Evolutionary conservation across 805 yeast genomes (phyloP).

Genomic region (Lipomyces kockii): DNA sequence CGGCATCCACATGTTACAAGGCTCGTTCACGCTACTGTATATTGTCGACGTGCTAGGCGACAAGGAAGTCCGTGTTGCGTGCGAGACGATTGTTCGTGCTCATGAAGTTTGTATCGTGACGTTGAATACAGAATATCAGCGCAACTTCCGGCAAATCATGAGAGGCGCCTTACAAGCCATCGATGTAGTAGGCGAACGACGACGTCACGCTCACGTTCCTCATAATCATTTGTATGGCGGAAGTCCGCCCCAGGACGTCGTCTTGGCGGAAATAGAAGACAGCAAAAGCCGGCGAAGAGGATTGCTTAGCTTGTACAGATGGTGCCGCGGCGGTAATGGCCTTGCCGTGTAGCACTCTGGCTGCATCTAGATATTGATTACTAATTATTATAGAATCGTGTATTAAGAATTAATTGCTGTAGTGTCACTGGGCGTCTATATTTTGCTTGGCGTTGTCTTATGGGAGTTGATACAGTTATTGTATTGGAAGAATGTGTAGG

Average conservation of each 20-base stretch:
- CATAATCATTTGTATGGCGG: slow-evolving; percentile 30
- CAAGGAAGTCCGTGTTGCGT: slow-evolving; percentile 41
- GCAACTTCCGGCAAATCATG: slow-evolving; percentile 43
- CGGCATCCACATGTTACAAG: slow-evolving; percentile 43
- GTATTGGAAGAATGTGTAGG: too few relatives aligned
- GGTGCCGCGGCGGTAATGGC: slow-evolving; percentile 49
- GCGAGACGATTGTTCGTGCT: slow-evolving; percentile 43
- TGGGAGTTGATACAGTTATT: background rate
- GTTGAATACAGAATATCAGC: slow-evolving; percentile 43
- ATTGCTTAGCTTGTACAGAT: slow-evolving; percentile 46
- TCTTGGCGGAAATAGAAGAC: slow-evolving; percentile 40
- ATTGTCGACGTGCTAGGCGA: slow-evolving; percentile 39
- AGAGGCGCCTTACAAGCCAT: slow-evolving; percentile 42
- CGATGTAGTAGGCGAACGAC: slow-evolving; percentile 28
- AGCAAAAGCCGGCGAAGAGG: slow-evolving; percentile 43
- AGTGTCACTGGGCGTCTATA: background rate
- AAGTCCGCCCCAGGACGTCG: slow-evolving; percentile 32
- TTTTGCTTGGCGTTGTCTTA: background rate
- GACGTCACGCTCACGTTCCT: slow-evolving; percentile 24
- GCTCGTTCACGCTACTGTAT: slow-evolving; percentile 40
- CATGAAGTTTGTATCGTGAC: slow-evolving; percentile 45
- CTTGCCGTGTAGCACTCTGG: slow-evolving; percentile 41
- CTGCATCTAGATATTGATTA: background rate
- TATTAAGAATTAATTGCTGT: background rate
- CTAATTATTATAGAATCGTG: too few relatives aligned